phyloP scores from a whole-genome alignment of 1,139 yeast genomes.

The Hemisphaericaspora xylofermentans region DNA sequence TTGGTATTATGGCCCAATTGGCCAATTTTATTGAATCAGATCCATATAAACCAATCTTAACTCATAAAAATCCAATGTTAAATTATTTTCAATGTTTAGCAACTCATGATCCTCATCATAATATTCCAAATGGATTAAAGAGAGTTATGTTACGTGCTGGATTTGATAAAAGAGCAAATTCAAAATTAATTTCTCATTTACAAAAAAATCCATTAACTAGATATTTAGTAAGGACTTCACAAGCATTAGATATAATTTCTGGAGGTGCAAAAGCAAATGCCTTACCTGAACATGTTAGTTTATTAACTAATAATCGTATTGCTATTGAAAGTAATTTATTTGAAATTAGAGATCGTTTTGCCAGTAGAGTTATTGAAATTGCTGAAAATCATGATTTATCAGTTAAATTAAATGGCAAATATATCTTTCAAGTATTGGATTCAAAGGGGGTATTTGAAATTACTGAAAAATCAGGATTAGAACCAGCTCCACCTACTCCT shows the following conservation, averaged over 20 bases:
- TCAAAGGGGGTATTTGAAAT: slow-evolving; percentile 27
- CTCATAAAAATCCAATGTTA: slow-evolving; percentile 33
- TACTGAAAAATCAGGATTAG: slow-evolving; percentile 18
- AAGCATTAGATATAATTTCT: slow-evolving; percentile 34
- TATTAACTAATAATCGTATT: slow-evolving; percentile 37
- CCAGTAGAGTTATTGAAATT: slow-evolving; percentile 20
- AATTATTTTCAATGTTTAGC: slow-evolving; percentile 40
- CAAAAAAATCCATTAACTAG: slow-evolving; percentile 19
- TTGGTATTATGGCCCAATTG: slow-evolving; percentile 45
- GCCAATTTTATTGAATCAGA: slow-evolving; percentile 37
- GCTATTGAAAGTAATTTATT: slow-evolving; percentile 22
- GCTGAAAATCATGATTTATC: slow-evolving; percentile 31
- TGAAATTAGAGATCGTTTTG: slow-evolving; percentile 24
- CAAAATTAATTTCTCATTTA: slow-evolving; percentile 22
- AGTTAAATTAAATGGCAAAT: slow-evolving; percentile 23
- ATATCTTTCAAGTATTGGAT: slow-evolving; percentile 17
- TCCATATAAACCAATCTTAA: slow-evolving; percentile 33
- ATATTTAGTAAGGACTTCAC: slow-evolving; percentile 36
- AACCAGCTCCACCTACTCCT: slow-evolving; percentile 42
- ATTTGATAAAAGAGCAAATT: slow-evolving; percentile 32
- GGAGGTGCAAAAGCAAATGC: slow-evolving; percentile 46
- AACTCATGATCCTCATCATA: slow-evolving; percentile 25
- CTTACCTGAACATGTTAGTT: slow-evolving; percentile 36
- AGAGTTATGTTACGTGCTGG: slow-evolving; percentile 36
- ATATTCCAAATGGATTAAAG: slow-evolving; percentile 19